phyloP scores from a whole-genome alignment of 305 asterid genomes.

The Fraxinus nigra region DNA sequence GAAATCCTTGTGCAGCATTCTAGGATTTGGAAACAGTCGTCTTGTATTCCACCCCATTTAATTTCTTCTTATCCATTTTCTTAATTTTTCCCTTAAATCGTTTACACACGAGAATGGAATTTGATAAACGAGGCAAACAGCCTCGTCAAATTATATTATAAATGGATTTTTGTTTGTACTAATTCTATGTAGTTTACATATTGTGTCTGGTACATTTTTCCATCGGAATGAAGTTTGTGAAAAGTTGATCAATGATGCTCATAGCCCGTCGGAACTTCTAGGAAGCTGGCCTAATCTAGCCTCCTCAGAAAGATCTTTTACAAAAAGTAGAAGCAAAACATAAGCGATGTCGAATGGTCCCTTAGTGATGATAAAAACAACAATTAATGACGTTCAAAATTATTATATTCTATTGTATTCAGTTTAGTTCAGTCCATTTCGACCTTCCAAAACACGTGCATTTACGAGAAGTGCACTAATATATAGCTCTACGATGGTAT shows the following conservation, averaged over 20 bases:
- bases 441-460: neutral
- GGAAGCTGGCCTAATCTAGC: neutral
- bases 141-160: neutral
- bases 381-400: neutral
- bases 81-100: neutral
- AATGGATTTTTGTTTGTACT: neutral
- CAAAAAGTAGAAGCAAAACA: neutral
- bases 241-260: neutral
- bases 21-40: slow-evolving; percentile 60
- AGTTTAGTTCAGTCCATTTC: neutral
- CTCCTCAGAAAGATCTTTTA: neutral
- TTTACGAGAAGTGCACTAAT: neutral
- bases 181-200: neutral
- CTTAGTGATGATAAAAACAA: neutral
- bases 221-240: neutral
- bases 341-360: neutral
- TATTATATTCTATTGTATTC: neutral
- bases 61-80: slow-evolving; percentile 44
- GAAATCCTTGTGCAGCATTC: slow-evolving; percentile 58
- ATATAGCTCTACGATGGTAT: neutral
- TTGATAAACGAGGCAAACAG: neutral
- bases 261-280: neutral
- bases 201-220: neutral
- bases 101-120: neutral
- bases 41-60: slow-evolving; percentile 60